Percentiles rank a stretch among this genome's conserved stretches.
Conservation (phyloP, 78 protist genomes). For the Goniomonas avonlea region DNA sequence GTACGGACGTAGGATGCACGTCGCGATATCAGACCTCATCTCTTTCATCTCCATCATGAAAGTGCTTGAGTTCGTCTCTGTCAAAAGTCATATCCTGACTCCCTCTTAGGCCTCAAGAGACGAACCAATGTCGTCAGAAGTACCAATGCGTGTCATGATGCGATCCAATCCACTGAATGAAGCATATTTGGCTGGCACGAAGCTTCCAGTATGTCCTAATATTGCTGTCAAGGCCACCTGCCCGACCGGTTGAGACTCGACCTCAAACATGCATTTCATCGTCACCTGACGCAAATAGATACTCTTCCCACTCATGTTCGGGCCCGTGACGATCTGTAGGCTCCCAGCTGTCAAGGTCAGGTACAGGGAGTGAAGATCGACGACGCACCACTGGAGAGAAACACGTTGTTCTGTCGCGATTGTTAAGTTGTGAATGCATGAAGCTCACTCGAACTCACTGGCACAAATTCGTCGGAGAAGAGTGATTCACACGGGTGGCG, state of each 20-base stretch:
- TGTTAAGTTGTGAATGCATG: background rate
- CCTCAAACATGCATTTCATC: too few relatives aligned
- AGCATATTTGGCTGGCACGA: background rate
- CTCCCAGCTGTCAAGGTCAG: too few relatives aligned
- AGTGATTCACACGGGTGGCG: background rate
- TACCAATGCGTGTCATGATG: background rate
- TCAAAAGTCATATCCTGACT: background rate
- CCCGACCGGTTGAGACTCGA: background rate
- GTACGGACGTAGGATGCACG: too few relatives aligned
- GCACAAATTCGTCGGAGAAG: background rate
- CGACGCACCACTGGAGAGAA: background rate
- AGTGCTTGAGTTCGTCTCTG: background rate
- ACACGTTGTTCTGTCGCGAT: background rate
- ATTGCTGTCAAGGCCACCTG: conserved; percentile 5
- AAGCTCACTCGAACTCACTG: background rate
- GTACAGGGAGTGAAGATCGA: too few relatives aligned
- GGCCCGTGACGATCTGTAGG: too few relatives aligned
- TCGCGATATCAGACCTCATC: too few relatives aligned
- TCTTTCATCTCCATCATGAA: conserved; percentile 5
- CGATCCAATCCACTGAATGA: background rate
- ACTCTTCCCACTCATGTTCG: conserved; percentile 7
- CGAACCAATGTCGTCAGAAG: background rate
- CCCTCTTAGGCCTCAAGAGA: background rate
- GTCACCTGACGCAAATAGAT: background rate
- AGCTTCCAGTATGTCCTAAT: background rate